phyloP scores from a whole-genome alignment of 1,139 yeast species.

The Kluyveromyces marxianus region DNA sequence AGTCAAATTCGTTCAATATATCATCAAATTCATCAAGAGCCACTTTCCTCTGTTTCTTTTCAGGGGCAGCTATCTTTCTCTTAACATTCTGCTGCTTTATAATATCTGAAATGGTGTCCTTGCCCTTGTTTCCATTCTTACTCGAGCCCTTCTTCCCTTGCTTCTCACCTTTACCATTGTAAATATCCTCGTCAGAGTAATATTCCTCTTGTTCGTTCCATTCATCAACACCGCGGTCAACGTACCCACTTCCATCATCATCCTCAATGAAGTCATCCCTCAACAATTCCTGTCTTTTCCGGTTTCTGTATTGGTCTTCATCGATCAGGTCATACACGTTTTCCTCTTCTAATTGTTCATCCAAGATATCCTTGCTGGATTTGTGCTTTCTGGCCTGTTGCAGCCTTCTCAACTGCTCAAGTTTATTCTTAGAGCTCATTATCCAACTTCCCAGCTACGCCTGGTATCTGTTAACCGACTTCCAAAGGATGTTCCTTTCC shows the following conservation, averaged over 20 bases:
- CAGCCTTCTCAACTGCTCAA: slow-evolving; percentile 20
- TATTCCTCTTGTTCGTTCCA: slow-evolving; percentile 42
- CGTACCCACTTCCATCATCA: slow-evolving; percentile 77
- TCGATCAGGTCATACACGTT: slow-evolving; percentile 78
- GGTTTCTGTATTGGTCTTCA: slow-evolving; percentile 67
- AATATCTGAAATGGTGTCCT: slow-evolving; percentile 19
- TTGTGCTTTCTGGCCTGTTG: slow-evolving; percentile 9
- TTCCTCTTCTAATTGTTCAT: slow-evolving; percentile 36
- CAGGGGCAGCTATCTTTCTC: slow-evolving; percentile 13
- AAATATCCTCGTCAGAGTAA: slow-evolving; percentile 21
- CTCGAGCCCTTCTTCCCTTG: slow-evolving; percentile 36
- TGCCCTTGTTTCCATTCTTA: slow-evolving; percentile 19
- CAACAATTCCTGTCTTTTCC: slow-evolving; percentile 70
- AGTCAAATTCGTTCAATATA: slow-evolving; percentile 39
- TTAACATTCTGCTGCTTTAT: slow-evolving; percentile 22
- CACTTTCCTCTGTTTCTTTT: slow-evolving; percentile 28
- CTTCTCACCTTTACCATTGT: slow-evolving; percentile 16
- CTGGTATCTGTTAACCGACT: too few species aligned
- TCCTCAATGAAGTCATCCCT: slow-evolving; percentile 92
- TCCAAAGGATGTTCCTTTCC: too few species aligned
- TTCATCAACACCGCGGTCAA: slow-evolving; percentile 86
- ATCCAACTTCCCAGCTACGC: neutral
- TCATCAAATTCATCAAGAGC: slow-evolving; percentile 38
- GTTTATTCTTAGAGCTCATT: slow-evolving; percentile 10
- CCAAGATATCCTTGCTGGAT: slow-evolving; percentile 12